phyloP scores from a whole-genome alignment of 2,329 filamentous ascomycete species.

The Periconia digitata region DNA sequence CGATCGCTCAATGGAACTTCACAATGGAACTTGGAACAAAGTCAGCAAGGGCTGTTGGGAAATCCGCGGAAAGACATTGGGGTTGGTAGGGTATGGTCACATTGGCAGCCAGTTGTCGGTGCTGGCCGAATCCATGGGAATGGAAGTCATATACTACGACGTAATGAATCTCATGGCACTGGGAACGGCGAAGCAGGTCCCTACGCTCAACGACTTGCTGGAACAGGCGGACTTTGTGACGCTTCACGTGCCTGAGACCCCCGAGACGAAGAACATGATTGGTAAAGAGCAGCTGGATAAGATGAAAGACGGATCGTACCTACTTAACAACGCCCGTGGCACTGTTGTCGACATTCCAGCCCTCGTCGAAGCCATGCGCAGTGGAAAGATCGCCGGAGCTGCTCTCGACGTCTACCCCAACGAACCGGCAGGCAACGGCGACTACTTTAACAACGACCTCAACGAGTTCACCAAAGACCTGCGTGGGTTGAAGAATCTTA shows the following conservation, averaged over 20 bases:
- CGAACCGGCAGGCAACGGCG: slow-evolving; percentile 90
- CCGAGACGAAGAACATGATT: slow-evolving; percentile 93
- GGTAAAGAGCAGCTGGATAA: slow-evolving; percentile 73
- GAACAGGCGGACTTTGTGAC: slow-evolving; percentile 86
- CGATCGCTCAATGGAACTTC: slow-evolving; percentile 92
- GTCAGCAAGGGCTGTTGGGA: slow-evolving; percentile 97
- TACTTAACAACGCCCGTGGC: slow-evolving; percentile 95
- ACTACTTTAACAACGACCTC: slow-evolving; percentile 85
- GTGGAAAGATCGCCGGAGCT: slow-evolving; percentile 85
- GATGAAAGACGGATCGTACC: slow-evolving; percentile 92
- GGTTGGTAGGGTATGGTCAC: slow-evolving; percentile 95
- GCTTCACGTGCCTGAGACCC: slow-evolving; percentile 88
- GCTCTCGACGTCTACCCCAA: slow-evolving; percentile 96
- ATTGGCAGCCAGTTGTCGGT: slow-evolving; percentile 96
- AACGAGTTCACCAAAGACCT: slow-evolving; percentile 87
- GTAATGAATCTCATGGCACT: slow-evolving; percentile 92
- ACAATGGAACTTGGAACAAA: slow-evolving; percentile 96
- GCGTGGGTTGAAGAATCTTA: slow-evolving; percentile 82
- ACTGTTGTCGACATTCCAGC: slow-evolving; percentile 93
- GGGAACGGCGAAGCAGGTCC: slow-evolving; percentile 82
- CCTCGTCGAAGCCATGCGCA: slow-evolving; percentile 81
- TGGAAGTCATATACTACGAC: slow-evolving; percentile 98
- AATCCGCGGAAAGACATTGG: slow-evolving; percentile 94
- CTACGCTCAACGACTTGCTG: slow-evolving; percentile 75
- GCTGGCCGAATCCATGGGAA: slow-evolving; percentile 94